These are phyloP conservation scores for Trichoderma orchidacearum DNA, from an alignment of 495 filamentous ascomycete species.

Conservation along the genomic window DNA sequence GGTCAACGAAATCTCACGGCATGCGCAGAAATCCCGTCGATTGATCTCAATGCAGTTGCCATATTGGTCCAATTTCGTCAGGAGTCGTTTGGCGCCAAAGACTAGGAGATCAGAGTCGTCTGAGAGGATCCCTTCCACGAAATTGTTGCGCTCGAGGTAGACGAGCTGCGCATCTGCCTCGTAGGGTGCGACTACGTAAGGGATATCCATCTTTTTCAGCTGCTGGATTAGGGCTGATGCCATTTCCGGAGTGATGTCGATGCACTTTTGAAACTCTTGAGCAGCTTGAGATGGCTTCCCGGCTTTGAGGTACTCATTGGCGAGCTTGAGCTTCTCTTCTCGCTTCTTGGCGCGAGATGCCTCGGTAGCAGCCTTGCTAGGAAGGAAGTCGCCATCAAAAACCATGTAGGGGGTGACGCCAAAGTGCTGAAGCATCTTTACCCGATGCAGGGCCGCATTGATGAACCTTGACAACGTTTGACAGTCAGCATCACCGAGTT, in stretches of 20 bases:
- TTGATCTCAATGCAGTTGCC: constrained; percentile 88
- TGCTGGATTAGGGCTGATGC: constrained; percentile 84
- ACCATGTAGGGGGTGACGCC: constrained; percentile 86
- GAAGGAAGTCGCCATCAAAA: constrained; percentile 92
- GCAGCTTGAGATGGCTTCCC: constrained; percentile 72
- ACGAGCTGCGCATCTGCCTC: constrained; percentile 95
- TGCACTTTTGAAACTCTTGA: constrained; percentile 81
- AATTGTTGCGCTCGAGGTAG: constrained; percentile 75
- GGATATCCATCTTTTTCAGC: constrained; percentile 61
- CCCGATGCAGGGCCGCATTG: constrained; percentile 80
- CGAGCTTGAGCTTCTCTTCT: constrained; percentile 57
- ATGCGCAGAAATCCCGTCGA: constrained; percentile 73
- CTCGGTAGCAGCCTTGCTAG: constrained; percentile 92
- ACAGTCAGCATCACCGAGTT: not conserved
- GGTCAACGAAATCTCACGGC: constrained; percentile 73
- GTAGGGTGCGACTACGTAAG: constrained; percentile 91
- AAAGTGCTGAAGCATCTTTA: constrained; percentile 85
- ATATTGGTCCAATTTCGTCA: constrained; percentile 91
- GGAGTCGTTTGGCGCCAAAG: constrained; percentile 76
- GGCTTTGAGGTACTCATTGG: constrained; percentile 66
- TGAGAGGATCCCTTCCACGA: constrained; percentile 77
- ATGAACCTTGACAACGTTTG: constrained; percentile 50
- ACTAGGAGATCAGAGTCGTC: constrained; percentile 96
- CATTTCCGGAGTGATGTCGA: constrained; percentile 96
- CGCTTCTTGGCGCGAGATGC: constrained; percentile 51